A percentile compares a stretch with the other conserved stretches of the same genome.
phyloP scores from a whole-genome alignment of 768 basidiomycete species.

The Termitomyces heimii region DNA sequence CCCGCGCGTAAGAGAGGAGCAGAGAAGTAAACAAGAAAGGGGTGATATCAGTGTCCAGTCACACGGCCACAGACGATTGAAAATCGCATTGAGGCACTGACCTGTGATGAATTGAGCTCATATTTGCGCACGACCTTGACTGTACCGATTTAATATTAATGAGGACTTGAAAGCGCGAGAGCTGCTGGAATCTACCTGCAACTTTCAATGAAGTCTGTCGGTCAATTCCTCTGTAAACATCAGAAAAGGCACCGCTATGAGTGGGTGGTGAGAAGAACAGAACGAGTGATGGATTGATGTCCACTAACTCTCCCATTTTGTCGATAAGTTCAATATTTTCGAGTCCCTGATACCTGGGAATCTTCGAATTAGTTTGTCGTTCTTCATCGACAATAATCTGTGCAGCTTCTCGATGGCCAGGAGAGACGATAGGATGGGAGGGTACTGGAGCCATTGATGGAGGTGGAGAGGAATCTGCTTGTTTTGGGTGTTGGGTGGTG shows the following conservation, averaged over 20 bases:
- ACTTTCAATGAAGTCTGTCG: slow-evolving; percentile 68
- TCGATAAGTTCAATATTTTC: slow-evolving; percentile 72
- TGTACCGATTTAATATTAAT: slow-evolving; percentile 26
- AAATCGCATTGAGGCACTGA: slow-evolving; percentile 31
- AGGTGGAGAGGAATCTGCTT: slow-evolving; percentile 23
- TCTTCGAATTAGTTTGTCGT: slow-evolving; percentile 61
- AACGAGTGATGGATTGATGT: slow-evolving; percentile 9
- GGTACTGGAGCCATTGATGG: slow-evolving; percentile 19
- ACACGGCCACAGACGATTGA: slow-evolving; percentile 15
- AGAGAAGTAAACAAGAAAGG: slow-evolving; percentile 17
- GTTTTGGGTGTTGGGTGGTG: slow-evolving; percentile 18
- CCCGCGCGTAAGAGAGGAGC: slow-evolving; percentile 27
- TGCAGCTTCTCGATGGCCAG: slow-evolving; percentile 37
- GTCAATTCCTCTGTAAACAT: slow-evolving; percentile 92
- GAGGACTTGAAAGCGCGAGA: slow-evolving; percentile 8
- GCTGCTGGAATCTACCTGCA: slow-evolving; percentile 50
- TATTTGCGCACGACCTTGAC: slow-evolving; percentile 95
- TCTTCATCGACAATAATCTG: slow-evolving; percentile 75
- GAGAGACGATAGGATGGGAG: slow-evolving; percentile 16
- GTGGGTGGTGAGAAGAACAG: slow-evolving; percentile 12
- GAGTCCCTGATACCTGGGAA: slow-evolving; percentile 84
- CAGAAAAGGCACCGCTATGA: slow-evolving; percentile 90
- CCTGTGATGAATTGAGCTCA: slow-evolving; percentile 88
- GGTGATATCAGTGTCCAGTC: slow-evolving; percentile 16
- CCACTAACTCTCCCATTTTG: slow-evolving; percentile 91